A percentile compares a stretch with the other conserved stretches of the same genome.
Evolutionary conservation across 129 eudicot species (phyloP).

Genomic region (Artemisia tridentata): DNA sequence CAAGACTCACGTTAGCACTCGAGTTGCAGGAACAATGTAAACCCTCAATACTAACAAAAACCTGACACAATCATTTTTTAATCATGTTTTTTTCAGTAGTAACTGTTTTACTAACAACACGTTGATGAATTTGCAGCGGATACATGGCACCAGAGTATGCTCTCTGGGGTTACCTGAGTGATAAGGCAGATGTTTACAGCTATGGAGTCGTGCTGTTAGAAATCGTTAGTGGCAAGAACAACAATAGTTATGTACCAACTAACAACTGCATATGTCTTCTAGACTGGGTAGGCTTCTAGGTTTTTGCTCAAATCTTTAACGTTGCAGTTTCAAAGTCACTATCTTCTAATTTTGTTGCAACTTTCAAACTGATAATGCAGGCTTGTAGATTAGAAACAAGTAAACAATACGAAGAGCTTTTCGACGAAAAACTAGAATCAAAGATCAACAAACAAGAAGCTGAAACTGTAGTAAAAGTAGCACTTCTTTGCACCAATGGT

Average conservation of each 20-base stretch:
- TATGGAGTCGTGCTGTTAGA: conserved; percentile 74
- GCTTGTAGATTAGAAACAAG: conserved; percentile 62
- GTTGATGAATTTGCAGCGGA: conserved; percentile 52
- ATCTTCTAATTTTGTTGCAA: too few relatives aligned
- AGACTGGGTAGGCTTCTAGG: conserved; percentile 58
- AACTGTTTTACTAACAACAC: not conserved
- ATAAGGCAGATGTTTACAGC: conserved; percentile 91
- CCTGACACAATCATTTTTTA: not conserved
- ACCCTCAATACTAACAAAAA: not conserved
- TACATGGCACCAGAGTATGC: conserved; percentile 98
- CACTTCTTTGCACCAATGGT: conserved; percentile 64
- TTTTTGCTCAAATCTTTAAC: not conserved
- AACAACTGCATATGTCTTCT: conserved; percentile 63
- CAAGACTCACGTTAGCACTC: conserved; percentile 73
- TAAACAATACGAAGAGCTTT: conserved; percentile 49
- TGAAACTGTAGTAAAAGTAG: conserved; percentile 53
- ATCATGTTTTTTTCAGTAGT: not conserved
- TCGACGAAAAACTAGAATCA: conserved; percentile 50
- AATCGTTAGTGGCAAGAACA: conserved; percentile 81
- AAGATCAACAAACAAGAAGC: conserved; percentile 55
- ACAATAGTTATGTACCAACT: conserved; percentile 65
- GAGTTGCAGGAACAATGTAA: conserved; percentile 87
- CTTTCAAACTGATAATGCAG: conserved; percentile 33
- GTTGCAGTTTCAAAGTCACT: too few relatives aligned
- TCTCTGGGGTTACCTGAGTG: conserved; percentile 76